Evolutionary conservation across 805 yeast genomes (phyloP), one percentile per base, ranked within the genome.

Genomic region (Candida stauntonica): DNA sequence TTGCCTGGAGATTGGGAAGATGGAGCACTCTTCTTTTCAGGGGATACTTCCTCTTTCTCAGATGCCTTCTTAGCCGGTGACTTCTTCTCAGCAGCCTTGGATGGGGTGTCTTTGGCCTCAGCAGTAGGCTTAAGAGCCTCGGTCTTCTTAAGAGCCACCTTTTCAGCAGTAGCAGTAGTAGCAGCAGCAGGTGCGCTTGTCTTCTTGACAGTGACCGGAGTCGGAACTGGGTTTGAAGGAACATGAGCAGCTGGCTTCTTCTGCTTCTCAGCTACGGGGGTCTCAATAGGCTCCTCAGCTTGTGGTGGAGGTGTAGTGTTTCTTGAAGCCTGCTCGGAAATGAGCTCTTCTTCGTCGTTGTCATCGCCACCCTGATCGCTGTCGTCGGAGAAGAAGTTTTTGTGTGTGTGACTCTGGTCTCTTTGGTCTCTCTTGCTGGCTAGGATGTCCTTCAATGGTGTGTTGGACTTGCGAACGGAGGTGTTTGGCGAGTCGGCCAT

Each of bases 361-460:
- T 24, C 18, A 12, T 32, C 35, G 33, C 26, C 24, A 21, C 9
- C 24, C 24, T 21, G 24, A 5, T 36, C 38, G 12, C 33, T 33
- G 14, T 40, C 44, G 15, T 36, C 48, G 8, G 49, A 39, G 42
- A 43, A 43, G 43, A 35, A 43, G 26, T 31, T 20, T 21, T 43
- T 43, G 18, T 21, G 39, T 14, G 33, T 30, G 14, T 17, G 17
- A 17, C 30, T 27, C 15, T 38, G 23, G 26, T 33, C 26, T 9
- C 30, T 27, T 15, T 38, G 23, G 26, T 33, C 26, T 9, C 24
- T 31, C 20, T 33, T 31, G 17, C 21, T n/a, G 16, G 35, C 31
- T 13, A 31, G 9, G 29, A 38, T 18, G 15, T 31, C 39, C 36
- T 36, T 33, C 27, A 41, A 9, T n/a, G 38, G 33, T 11, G 34